A percentile compares a stretch with the other conserved stretches of the same genome.
Conservation (phyloP, 1,139 yeast species). For the Suhomyces atakaporum region DNA sequence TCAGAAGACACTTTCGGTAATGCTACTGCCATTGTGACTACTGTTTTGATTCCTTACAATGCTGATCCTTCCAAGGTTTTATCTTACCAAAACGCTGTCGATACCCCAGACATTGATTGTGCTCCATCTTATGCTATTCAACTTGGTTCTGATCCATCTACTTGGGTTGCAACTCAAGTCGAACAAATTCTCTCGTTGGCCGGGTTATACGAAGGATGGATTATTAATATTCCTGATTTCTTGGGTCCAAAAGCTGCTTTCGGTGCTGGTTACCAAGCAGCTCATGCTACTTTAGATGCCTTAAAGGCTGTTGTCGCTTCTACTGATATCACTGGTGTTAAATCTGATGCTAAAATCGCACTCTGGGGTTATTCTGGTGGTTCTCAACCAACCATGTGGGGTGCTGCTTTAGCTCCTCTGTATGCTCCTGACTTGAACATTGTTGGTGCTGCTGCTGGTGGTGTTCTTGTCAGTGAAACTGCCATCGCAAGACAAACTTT, state of each 20-base stretch:
- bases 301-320: slow-evolving; percentile 23
- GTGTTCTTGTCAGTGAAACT: slow-evolving; percentile 2
- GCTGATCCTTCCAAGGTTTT: slow-evolving; percentile 31
- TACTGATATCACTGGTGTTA: slow-evolving; percentile 16
- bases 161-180: slow-evolving; percentile 20
- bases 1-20: slow-evolving; percentile 34
- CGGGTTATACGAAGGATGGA: slow-evolving; percentile 22
- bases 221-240: slow-evolving; percentile 23
- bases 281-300: slow-evolving; percentile 31
- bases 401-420: slow-evolving; percentile 21
- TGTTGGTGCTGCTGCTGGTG: slow-evolving; percentile 12
- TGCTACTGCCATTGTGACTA: slow-evolving; percentile 33
- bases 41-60: slow-evolving; percentile 34
- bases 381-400: slow-evolving; percentile 24
- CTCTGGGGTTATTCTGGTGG: slow-evolving; percentile 27
- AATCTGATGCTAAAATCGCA: slow-evolving; percentile 17
- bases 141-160: slow-evolving; percentile 19
- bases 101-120: slow-evolving; percentile 31
- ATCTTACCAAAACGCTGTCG: slow-evolving; percentile 39
- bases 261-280: slow-evolving; percentile 32
- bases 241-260: slow-evolving; percentile 32
- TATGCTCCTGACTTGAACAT: slow-evolving; percentile 25
- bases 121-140: slow-evolving; percentile 34
- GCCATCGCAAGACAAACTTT: background rate
- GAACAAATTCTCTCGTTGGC: slow-evolving; percentile 27